Conservation (phyloP, 2,329 filamentous ascomycete genomes). For the Stachybotrys chlorohalonatus region DNA sequence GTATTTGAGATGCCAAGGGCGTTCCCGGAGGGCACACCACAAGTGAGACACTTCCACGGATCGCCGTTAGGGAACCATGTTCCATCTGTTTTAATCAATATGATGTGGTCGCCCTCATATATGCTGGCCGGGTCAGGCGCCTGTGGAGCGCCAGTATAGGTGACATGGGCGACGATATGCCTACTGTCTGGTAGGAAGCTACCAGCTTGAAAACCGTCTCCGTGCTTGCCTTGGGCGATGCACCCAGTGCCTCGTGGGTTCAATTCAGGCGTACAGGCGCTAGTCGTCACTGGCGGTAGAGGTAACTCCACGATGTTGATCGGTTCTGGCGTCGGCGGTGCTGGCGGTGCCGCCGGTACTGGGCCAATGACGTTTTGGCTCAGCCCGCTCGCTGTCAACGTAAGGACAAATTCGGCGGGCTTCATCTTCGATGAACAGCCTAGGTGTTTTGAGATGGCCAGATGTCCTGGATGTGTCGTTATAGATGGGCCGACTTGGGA, state of each 20-base stretch:
- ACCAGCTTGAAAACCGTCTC: slow-evolving; percentile 2
- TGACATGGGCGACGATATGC: slow-evolving; percentile 26
- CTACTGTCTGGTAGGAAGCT: slow-evolving; percentile 18
- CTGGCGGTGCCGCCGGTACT: too few relatives aligned
- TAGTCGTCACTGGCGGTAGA: slow-evolving; percentile 23
- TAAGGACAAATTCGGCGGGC: too few relatives aligned
- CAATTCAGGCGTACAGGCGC: slow-evolving; percentile 20
- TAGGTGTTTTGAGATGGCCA: too few relatives aligned
- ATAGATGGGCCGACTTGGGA: too few relatives aligned
- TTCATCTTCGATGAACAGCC: too few relatives aligned
- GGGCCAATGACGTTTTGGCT: too few relatives aligned
- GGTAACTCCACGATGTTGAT: slow-evolving; percentile 24
- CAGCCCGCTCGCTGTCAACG: too few relatives aligned
- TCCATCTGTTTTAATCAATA: slow-evolving; percentile 30
- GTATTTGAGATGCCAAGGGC: slow-evolving; percentile 7
- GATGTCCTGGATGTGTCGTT: too few relatives aligned
- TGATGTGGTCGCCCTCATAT: slow-evolving; percentile 28
- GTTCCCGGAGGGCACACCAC: slow-evolving; percentile 27
- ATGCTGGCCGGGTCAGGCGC: slow-evolving; percentile 27
- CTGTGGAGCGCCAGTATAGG: slow-evolving; percentile 29
- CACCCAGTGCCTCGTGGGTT: slow-evolving; percentile 29
- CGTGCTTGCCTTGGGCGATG: slow-evolving; percentile 10
- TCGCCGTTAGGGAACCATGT: slow-evolving; percentile 30
- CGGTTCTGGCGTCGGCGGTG: slow-evolving; percentile 19
- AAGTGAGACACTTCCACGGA: slow-evolving; percentile 36